These are phyloP conservation scores for Geranium incanum DNA, from an alignment of 441 rosid species.

Conservation along the genomic window DNA sequence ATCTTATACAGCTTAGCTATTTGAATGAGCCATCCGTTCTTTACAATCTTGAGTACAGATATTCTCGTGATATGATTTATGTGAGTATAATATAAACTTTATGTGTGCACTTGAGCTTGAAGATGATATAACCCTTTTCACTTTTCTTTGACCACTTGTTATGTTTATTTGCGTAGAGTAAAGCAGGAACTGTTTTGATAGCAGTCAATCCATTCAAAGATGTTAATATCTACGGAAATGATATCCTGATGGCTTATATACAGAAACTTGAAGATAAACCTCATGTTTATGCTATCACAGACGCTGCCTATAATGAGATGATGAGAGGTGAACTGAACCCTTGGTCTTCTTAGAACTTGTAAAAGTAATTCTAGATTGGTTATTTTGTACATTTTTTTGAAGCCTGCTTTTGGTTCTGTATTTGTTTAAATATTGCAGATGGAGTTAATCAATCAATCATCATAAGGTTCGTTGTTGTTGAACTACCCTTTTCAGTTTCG, in stretches of 20 bases:
- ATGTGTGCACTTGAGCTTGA: not conserved
- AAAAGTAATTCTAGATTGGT: slow-evolving; percentile 10
- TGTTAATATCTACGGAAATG: slow-evolving; percentile 56
- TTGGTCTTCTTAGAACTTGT: slow-evolving; percentile 15
- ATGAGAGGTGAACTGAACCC: slow-evolving; percentile 59
- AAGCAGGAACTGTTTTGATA: slow-evolving; percentile 88
- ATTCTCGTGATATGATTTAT: slow-evolving; percentile 65
- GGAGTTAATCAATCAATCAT: slow-evolving; percentile 64
- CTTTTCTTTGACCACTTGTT: slow-evolving; percentile 17
- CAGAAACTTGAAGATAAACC: slow-evolving; percentile 58
- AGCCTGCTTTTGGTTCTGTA: slow-evolving; percentile 10
- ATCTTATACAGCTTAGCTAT: slow-evolving; percentile 91
- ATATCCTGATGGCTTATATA: slow-evolving; percentile 47
- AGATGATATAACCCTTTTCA: slow-evolving; percentile 9
- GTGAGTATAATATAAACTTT: slow-evolving; percentile 40
- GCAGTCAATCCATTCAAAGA: slow-evolving; percentile 83
- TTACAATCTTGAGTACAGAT: slow-evolving; percentile 70
- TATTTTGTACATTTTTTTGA: slow-evolving; percentile 20
- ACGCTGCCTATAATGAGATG: slow-evolving; percentile 78
- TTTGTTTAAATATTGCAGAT: slow-evolving; percentile 35
- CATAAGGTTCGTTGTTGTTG: slow-evolving; percentile 47
- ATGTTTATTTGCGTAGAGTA: slow-evolving; percentile 47
- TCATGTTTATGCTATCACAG: slow-evolving; percentile 80
- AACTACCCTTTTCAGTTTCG: not conserved
- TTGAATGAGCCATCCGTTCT: slow-evolving; percentile 92